Evolutionary conservation across 352 stramenopile genomes (phyloP).

Genomic region (Achlya hypogyna): DNA sequence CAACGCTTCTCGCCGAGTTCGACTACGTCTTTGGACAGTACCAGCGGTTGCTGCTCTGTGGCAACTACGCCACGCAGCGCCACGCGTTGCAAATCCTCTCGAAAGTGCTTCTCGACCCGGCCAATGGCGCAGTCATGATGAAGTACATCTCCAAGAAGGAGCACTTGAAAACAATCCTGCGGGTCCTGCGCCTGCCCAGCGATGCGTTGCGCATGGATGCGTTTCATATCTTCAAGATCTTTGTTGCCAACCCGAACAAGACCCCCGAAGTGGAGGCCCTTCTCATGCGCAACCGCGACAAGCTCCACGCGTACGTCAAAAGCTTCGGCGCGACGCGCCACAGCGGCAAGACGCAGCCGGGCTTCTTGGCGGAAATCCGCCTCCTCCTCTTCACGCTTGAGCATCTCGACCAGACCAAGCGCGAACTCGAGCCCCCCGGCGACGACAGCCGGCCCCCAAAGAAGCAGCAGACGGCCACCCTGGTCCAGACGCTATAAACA

Average conservation of each 20-base stretch:
- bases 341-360: conserved; percentile 7
- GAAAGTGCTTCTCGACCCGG: conserved; percentile 58
- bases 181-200: conserved; percentile 63
- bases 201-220: conserved; percentile 70
- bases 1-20: conserved; percentile 43
- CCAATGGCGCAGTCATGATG: conserved; percentile 75
- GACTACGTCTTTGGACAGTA: conserved; percentile 55
- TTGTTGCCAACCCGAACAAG: conserved; percentile 80
- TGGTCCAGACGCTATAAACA: conserved; percentile 1
- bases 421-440: neutral
- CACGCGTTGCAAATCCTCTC: conserved; percentile 63
- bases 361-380: conserved; percentile 3
- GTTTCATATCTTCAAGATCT: conserved; percentile 85
- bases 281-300: conserved; percentile 62
- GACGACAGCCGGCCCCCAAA: conserved; percentile 2
- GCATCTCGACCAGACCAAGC: conserved; percentile 5
- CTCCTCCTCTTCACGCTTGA: conserved; percentile 13
- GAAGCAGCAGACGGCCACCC: neutral
- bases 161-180: conserved; percentile 70
- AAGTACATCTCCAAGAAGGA: conserved; percentile 54
- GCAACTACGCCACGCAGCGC: conserved; percentile 68
- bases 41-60: conserved; percentile 45
- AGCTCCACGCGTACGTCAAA: conserved; percentile 62
- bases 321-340: conserved; percentile 52
- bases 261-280: conserved; percentile 60